Evolutionary conservation across 2,329 filamentous ascomycete species (phyloP), one percentile per base, ranked within the genome.

Genomic region (Aspergillus awamori): DNA sequence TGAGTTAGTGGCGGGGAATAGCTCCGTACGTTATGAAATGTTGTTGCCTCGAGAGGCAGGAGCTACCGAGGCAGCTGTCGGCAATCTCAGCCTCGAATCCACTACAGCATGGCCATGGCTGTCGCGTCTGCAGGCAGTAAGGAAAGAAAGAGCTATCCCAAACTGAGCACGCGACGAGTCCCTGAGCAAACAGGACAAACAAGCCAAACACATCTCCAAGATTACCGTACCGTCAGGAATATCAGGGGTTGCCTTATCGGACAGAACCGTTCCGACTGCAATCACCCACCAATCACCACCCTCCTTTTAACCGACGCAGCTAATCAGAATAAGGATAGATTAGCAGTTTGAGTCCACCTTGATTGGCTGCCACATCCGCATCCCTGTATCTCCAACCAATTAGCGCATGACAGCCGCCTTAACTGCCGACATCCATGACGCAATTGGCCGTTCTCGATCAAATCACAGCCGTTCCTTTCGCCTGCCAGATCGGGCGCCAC

Each of bases 341-440:
- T 33, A 53, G 26, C 57, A 45, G 26, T 53, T 6, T 26, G 13
- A 5, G 13, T 8, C 3, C 1, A 2, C 1, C 28, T 10, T 43
- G 24, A 58, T 58, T 58, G 57, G 57, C 4, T 26, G 15, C 17
- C 5, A 20, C 20, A 51, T 57, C 53, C 45, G 38, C 41, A 36
- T 24, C 45, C 54, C 24, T 30, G 13, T 28, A 60, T 56, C 58
- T 60, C 53, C 45, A 5, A 11, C 58, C 58, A 60, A 57, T 36
- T 5, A 36, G 33, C 33, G 11, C 33, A 36, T 57, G 17, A 11
- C 2, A 36, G 3, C 2, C 8, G 22, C 8, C 13, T 3, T 1
- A 28, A 30, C 5, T 28, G 8, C 41, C 13, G 8, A 43, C 36
- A 20, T 55, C 22, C 56, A 59, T 59, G 60, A 56, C 60, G 36